phyloP scores from a whole-genome alignment of 2,329 filamentous ascomycete species.

The Trichophyton benhamiae region DNA sequence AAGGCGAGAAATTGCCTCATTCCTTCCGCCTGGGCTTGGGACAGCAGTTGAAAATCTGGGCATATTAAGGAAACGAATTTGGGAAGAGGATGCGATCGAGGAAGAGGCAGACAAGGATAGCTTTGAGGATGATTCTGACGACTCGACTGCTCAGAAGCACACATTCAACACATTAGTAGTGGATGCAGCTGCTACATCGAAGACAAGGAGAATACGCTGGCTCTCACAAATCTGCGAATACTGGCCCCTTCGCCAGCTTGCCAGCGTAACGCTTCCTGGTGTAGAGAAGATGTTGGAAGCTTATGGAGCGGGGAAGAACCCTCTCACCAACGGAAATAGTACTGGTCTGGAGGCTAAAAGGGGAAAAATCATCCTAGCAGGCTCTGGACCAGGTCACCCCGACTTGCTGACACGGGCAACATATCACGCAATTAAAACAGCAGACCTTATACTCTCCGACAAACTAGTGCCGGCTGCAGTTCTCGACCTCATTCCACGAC shows the following conservation, averaged over 20 bases:
- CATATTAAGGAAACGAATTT: constrained; percentile 55
- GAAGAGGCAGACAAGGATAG: constrained; percentile 33
- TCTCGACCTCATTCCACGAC: constrained; percentile 76
- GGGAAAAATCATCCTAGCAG: constrained; percentile 75
- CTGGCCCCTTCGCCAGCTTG: constrained; percentile 79
- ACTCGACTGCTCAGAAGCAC: constrained; percentile 50
- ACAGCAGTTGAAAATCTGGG: constrained; percentile 66
- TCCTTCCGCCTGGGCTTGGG: constrained; percentile 64
- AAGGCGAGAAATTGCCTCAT: constrained; percentile 71
- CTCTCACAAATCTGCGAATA: constrained; percentile 95
- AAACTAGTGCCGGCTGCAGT: constrained; percentile 60
- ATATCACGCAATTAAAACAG: constrained; percentile 36
- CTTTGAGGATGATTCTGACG: constrained; percentile 38
- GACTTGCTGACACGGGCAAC: constrained; percentile 66
- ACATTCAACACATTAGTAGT: constrained; percentile 72
- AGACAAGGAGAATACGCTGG: constrained; percentile 80
- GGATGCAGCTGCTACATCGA: constrained; percentile 58
- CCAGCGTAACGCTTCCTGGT: constrained; percentile 66
- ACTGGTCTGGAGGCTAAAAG: constrained; percentile 20
- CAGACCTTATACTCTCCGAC: constrained; percentile 41
- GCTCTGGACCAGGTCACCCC: constrained; percentile 84
- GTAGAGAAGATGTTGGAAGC: constrained; percentile 63
- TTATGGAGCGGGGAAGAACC: constrained; percentile 37
- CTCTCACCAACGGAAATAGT: constrained; percentile 7
- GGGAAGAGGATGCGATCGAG: constrained; percentile 56